Base-by-base conservation (phyloP, 23 red algal genomes). In the Agarophyton chilense region DNA sequence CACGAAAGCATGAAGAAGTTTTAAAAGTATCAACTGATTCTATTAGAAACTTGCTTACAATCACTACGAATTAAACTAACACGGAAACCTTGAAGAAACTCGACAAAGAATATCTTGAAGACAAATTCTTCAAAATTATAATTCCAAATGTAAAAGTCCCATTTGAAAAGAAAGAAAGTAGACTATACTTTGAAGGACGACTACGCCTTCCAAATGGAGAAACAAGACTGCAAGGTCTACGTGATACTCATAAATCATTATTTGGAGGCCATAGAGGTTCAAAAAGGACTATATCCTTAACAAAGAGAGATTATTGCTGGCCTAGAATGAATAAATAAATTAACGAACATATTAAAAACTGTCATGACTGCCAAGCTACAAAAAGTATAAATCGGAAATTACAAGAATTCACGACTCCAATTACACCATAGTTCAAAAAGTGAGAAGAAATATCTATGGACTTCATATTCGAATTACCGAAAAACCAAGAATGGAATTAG, bases 391-490 rank as follows among this genome's bases (percentile, higher is more conserved):
- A 84, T 84, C 55, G 14, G 51, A 70, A 84, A 12, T 0, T 41
- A 38, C 14, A 17, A 0, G 80, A 40, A 84, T 26, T 64, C 24
- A 5, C 70, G 6, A 65, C 41, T 12, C 40, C 80, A 11, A 46
- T 84, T 28, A 35, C 80, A 21, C 39, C 55, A 19, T 33, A 34
- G 35, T 11, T 14, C 9, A 71, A 84, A 21, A 84, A 71, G 33
- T 84, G 80, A 60, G 60, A 84, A 68, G 34, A 46, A 10, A 84
- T 84, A 50, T 66, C 61, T n/a, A 84, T 84, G 61, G 61, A 84
- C 0, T 84, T 66, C 61, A 62, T 84, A 32, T 66, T 70, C 33
- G 61, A 84, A 1, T 33, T 71, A 49, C 80, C 80, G n/a, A 46
- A 65, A 66, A 52, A 84, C 31, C 38, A 66, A 84, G n/a, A 35